Evolutionary conservation across 2,329 filamentous ascomycete genomes (phyloP), one percentile per base, ranked within the genome.

Genomic region (Sporothrix mexicana): DNA sequence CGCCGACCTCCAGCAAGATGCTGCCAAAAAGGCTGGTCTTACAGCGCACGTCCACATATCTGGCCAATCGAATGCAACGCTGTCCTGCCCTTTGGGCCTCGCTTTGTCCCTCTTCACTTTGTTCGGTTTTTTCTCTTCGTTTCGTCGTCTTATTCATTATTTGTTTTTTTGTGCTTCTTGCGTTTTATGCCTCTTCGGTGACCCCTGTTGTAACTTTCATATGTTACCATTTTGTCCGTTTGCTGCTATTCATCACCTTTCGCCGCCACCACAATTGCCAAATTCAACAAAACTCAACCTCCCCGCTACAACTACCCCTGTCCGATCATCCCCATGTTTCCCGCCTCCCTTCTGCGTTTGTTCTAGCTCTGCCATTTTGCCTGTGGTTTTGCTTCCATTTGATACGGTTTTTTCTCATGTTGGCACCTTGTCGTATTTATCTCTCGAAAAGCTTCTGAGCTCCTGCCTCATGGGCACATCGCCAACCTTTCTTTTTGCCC

Each of bases 281-380:
- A 36, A 55, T 20, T 23, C 49, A 69, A 41, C 47, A 55, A 69
- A 30, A 55, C 49, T 55, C 66, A 53, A 53, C 30, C 49, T 41
- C 17, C 51, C 49, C 49, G 30, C 30, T n/a, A 20, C 20, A 51
- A 7, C 20, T 3, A 69, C 51, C 67, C 67, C 51, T 69, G 67
- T 47, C 67, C 20, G 36, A 69, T 57, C 36, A 30, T 15, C 51
- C 64, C 23, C 51, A 69, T 57, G 51, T 69, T 69, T 69, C 51
- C 66, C 66, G 67, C 67, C 49, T 69, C 67, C 51, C 51, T 53
- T 41, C 66, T 41, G 25, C 15, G 47, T 69, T 53, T 68, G 45
- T 41, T 53, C 64, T 49, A 68, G 64, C 62, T 51, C 20, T 67
- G 9, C 4, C 25, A 9, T 53, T 53, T 53, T 30, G 15, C 64